A percentile compares a stretch with the other conserved stretches of the same genome.
Conservation (phyloP, 345 rosid genomes). For the Pistacia atlantica region DNA sequence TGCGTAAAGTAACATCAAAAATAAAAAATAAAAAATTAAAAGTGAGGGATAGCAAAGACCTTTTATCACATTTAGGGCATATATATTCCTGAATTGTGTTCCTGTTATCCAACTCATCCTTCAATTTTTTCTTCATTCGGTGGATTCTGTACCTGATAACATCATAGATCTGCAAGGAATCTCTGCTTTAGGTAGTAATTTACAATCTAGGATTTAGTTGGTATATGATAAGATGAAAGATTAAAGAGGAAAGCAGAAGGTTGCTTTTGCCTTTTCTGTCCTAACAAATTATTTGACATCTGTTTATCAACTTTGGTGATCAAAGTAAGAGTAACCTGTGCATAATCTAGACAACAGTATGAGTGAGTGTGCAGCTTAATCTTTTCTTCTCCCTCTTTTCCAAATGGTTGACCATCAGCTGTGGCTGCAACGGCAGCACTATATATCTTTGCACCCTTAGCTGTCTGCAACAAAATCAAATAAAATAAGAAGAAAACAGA, state of each 20-base stretch:
- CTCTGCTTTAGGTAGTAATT: conserved; percentile 23
- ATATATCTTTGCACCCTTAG: conserved; percentile 76
- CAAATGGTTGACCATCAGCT: conserved; percentile 42
- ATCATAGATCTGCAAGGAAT: conserved; percentile 69
- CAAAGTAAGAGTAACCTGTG: conserved; percentile 49
- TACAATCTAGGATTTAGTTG: conserved; percentile 13
- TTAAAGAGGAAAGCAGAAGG: neutral
- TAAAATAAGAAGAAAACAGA: conserved; percentile 10
- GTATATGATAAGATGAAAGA: conserved; percentile 8
- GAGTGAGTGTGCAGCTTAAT: conserved; percentile 84
- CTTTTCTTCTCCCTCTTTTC: conserved; percentile 80
- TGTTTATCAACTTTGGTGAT: neutral
- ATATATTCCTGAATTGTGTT: conserved; percentile 87
- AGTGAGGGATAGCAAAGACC: conserved; percentile 43
- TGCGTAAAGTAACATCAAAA: neutral
- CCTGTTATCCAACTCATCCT: conserved; percentile 86
- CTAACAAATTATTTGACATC: neutral
- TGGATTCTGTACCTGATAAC: conserved; percentile 74
- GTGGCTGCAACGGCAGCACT: conserved; percentile 83
- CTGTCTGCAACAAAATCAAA: conserved; percentile 56
- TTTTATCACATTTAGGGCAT: conserved; percentile 83
- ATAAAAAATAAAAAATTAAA: neutral
- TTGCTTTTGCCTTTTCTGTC: neutral
- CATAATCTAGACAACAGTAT: conserved; percentile 89
- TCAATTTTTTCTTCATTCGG: conserved; percentile 71